Conservation (phyloP, 1,284 basidiomycete genomes). For the Tilletia walkeri region DNA sequence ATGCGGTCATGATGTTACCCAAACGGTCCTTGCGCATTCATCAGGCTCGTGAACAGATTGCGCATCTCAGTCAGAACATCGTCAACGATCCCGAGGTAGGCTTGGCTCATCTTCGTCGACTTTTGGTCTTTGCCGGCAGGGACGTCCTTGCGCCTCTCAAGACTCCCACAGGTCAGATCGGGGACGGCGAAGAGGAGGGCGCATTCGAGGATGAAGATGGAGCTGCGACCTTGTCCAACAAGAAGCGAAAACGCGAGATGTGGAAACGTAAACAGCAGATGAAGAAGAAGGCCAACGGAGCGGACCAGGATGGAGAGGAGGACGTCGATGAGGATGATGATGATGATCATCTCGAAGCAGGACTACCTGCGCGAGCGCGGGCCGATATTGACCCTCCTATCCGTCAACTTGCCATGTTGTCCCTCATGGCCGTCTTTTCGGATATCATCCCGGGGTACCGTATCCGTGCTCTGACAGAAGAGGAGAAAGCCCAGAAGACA, state of each 20-base stretch:
- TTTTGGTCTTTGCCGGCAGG: constrained; percentile 37
- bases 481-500: constrained; percentile 88
- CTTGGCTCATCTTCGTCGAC: constrained; percentile 40
- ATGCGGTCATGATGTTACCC: constrained; percentile 36
- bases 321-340: background rate
- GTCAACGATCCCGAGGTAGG: constrained; percentile 48
- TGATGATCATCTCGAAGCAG: constrained; percentile 33
- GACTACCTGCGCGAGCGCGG: constrained; percentile 59
- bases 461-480: constrained; percentile 83
- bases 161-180: background rate
- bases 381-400: constrained; percentile 72
- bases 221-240: constrained; percentile 19
- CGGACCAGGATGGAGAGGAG: constrained; percentile 41
- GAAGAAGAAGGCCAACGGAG: constrained; percentile 1
- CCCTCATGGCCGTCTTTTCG: constrained; percentile 89
- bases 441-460: constrained; percentile 80
- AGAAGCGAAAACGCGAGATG: constrained; percentile 42
- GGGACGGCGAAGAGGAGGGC: constrained; percentile 1
- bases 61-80: constrained; percentile 46
- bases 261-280: constrained; percentile 19
- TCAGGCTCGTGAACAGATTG: constrained; percentile 53
- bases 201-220: background rate
- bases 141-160: constrained; percentile 26
- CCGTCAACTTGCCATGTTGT: constrained; percentile 82
- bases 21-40: constrained; percentile 23